Conservation (phyloP, 192 early-diverging fungal species). For the Linnemannia exigua region DNA sequence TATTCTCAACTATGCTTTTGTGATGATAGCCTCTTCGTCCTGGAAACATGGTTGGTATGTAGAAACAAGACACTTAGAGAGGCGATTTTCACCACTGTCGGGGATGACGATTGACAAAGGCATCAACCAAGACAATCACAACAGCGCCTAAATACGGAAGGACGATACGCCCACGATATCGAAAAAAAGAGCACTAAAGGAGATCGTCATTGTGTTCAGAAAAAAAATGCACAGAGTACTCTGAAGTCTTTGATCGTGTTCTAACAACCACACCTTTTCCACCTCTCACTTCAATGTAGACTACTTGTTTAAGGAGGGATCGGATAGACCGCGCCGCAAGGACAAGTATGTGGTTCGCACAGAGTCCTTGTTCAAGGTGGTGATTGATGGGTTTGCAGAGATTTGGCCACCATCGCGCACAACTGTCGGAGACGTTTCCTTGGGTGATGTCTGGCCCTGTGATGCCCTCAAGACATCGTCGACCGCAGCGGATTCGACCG, state of each 20-base stretch:
- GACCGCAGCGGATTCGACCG: slow-evolving; percentile 30
- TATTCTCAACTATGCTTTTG: background rate
- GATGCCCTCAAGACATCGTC: slow-evolving; percentile 59
- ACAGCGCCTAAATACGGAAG: background rate
- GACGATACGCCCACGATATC: background rate
- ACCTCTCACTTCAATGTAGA: slow-evolving; percentile 51
- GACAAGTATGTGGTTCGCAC: slow-evolving; percentile 70
- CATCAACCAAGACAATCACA: too few relatives aligned
- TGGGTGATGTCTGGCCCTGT: slow-evolving; percentile 95
- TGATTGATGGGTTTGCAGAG: slow-evolving; percentile 82
- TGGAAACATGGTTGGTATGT: slow-evolving; percentile 80
- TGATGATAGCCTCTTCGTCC: slow-evolving; percentile 70
- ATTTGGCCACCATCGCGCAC: slow-evolving; percentile 92
- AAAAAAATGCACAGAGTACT: background rate
- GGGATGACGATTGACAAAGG: slow-evolving; percentile 2
- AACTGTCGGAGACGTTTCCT: slow-evolving; percentile 75
- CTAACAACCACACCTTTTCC: background rate
- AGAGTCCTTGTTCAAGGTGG: slow-evolving; percentile 82
- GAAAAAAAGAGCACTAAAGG: background rate
- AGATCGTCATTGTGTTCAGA: background rate
- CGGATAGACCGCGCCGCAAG: slow-evolving; percentile 65
- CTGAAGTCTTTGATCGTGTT: background rate
- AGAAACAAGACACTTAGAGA: background rate
- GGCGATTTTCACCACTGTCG: background rate
- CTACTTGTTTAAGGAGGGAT: slow-evolving; percentile 71